Evolutionary conservation across 306 rosid genomes (phyloP), one percentile per base, ranked within the genome.

Genomic region (Lathyrus sativus): DNA sequence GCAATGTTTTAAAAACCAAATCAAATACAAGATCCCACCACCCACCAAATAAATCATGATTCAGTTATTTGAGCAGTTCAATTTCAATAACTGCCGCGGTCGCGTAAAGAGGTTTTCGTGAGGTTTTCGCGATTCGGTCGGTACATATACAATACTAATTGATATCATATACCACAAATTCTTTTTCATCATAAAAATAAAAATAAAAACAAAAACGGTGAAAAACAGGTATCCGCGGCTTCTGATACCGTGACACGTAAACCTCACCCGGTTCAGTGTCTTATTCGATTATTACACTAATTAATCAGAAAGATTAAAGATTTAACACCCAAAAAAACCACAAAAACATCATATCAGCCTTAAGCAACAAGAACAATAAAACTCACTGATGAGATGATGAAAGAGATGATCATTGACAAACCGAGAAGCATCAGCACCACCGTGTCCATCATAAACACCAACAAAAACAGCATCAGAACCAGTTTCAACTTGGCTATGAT

Each of bases 381-480:
- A 66, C 97, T 85, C 73, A 91, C 97, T 84, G 53, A 79, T 81
- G 26, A 91, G 79, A 63, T 85, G 70, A 44, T 2, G 80, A 72
- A 85, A 85, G 50, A 87, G 91, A 67, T 91, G 83, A 17, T 87
- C 90, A 41, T 78, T 66, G 64, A 91, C 82, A 76, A 65, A 89
- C 44, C 83, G 83, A 26, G 96, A 67, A 2, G 92, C 92, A 7
- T 85, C 96, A 5, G 87, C 80, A 5, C 96, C 96, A 13, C 96
- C 98, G 67, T 92, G 98, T 39, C 98, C 96, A 29, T 92, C 98
- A 60, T 89, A 89, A n/a, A 92, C 88, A 48, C 98, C 98, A 15
- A 87, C 86, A 59, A 87, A 92, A 37, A 87, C 83, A 7, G 86
- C 87, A 14, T 74, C 87, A 9, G 81, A 67, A 66, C 89, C 90